These are phyloP conservation scores for Talaromyces verruculosus DNA, from an alignment of 2,329 filamentous ascomycete genomes.

Conservation along the genomic window DNA sequence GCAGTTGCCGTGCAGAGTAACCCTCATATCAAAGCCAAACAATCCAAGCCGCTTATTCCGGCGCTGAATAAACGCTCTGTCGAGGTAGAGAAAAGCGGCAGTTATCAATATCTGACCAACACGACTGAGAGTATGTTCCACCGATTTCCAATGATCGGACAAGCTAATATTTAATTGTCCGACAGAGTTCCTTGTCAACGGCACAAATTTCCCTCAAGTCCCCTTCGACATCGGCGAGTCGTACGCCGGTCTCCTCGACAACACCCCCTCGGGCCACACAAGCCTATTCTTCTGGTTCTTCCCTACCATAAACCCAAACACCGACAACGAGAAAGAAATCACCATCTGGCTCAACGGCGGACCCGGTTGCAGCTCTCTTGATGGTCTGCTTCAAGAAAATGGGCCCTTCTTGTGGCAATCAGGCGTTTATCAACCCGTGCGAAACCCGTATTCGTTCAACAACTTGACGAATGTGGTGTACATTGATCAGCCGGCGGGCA, in stretches of 20 bases:
- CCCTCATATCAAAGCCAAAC: slow-evolving; percentile 15
- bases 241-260: slow-evolving; percentile 58
- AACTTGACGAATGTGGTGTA: slow-evolving; percentile 65
- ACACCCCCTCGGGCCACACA: slow-evolving; percentile 52
- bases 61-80: slow-evolving; percentile 4
- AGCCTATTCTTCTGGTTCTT: slow-evolving; percentile 69
- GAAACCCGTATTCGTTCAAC: slow-evolving; percentile 59
- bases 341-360: slow-evolving; percentile 51
- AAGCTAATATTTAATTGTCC: not conserved
- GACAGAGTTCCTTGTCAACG: slow-evolving; percentile 19
- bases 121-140: slow-evolving; percentile 12
- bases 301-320: slow-evolving; percentile 43
- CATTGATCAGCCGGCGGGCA: slow-evolving; percentile 64
- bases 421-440: slow-evolving; percentile 44
- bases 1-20: slow-evolving; percentile 18
- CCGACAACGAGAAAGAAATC: slow-evolving; percentile 27
- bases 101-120: slow-evolving; percentile 7
- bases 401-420: slow-evolving; percentile 47
- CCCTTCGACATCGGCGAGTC: slow-evolving; percentile 37
- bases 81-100: not conserved
- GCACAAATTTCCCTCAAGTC: slow-evolving; percentile 21
- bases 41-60: slow-evolving; percentile 4
- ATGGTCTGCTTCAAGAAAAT: slow-evolving; percentile 45
- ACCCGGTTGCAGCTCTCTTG: slow-evolving; percentile 47
- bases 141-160: not conserved